Base-by-base conservation (phyloP, 495 filamentous ascomycete genomes). In the Aspergillus egyptiacus region DNA sequence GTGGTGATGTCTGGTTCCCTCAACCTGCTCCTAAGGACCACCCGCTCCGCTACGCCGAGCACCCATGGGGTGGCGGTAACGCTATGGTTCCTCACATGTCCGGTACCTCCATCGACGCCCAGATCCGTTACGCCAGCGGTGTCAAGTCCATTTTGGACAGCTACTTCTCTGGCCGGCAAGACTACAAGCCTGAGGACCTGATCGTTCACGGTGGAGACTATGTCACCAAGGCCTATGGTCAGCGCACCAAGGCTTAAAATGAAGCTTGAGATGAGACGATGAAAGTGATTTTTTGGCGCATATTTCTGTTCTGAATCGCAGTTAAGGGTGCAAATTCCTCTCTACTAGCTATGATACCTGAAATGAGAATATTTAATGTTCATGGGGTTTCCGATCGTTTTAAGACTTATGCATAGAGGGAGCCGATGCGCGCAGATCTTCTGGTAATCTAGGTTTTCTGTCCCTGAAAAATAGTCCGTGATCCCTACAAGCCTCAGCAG, bases 51-150 rank as follows among this genome's bases (percentile, higher is more conserved):
- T 85, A 85, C 67, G 93, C 89, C 60, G 82, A 89, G 78, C 89
- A 89, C 81, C 86, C 90, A 56, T 95, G 89, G 76, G 91, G 91
- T 54, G 93, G 90, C 56, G 93, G 93, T 61, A 97, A 97, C 72
- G 93, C 88, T 70, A 98, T 89, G 86, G 90, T 96, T 43, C 88
- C 93, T 39, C 93, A 98, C 80, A 94, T 98, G 89, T 91, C 86
- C 28, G 93, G 93, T 62, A 97, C 93, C 49, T 94, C 89, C 45
- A 84, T 98, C 63, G 93, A 98, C 67, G 93, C 93, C 24, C 93
- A 98, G 78, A 84, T 91, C 78, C 81, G 93, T 48, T 98, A 98
- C 62, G 89, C 93, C 58, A 75, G 79, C 44, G 93, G 93, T 50
- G 84, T 80, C 66, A 96, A 96, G 86, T 60, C 70, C 54, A 96